These are phyloP conservation scores for Brasenia schreberi DNA, from an alignment of 164 flowering plant species.

Conservation along the genomic window DNA sequence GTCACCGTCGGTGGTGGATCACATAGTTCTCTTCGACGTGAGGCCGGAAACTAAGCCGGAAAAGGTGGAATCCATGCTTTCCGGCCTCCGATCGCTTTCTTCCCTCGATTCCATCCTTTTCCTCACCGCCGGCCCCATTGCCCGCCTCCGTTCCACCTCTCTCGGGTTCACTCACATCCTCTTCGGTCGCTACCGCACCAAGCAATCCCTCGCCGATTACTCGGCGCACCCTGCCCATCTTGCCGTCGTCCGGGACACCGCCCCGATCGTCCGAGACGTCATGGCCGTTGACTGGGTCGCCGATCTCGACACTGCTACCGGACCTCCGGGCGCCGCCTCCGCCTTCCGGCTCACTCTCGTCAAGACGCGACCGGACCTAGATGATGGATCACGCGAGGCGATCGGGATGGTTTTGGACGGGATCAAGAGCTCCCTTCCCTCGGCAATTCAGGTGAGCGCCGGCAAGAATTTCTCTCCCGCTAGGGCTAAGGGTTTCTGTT, in stretches of 20 bases:
- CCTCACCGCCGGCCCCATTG: slow-evolving; percentile 44
- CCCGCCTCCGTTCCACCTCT: slow-evolving; percentile 15
- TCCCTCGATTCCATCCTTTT: slow-evolving; percentile 40
- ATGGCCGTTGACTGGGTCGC: slow-evolving; percentile 71
- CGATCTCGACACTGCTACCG: slow-evolving; percentile 7
- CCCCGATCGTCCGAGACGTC: slow-evolving; percentile 49
- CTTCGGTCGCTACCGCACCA: slow-evolving; percentile 47
- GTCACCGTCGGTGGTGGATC: slow-evolving; percentile 28
- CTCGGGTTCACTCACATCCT: slow-evolving; percentile 46
- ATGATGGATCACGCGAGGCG: slow-evolving; percentile 23
- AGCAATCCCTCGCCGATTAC: slow-evolving; percentile 35
- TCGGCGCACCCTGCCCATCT: slow-evolving; percentile 35
- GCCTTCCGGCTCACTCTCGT: slow-evolving; percentile 33
- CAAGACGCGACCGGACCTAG: slow-evolving; percentile 38
- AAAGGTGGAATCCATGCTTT: slow-evolving; percentile 35
- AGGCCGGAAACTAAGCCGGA: slow-evolving; percentile 26
- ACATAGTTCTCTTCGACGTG: slow-evolving; percentile 66
- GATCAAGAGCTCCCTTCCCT: slow-evolving; percentile 18
- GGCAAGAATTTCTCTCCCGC: slow-evolving; percentile 70
- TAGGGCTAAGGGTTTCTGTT: slow-evolving; percentile 59
- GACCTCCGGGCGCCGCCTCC: slow-evolving; percentile 19
- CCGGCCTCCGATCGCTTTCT: slow-evolving; percentile 23
- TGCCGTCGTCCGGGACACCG: slow-evolving; percentile 28
- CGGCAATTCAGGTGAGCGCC: slow-evolving; percentile 24
- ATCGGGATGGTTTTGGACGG: slow-evolving; percentile 28